Base-by-base conservation (phyloP, 73 alveolate genomes). In the Blepharisma stoltei region DNA sequence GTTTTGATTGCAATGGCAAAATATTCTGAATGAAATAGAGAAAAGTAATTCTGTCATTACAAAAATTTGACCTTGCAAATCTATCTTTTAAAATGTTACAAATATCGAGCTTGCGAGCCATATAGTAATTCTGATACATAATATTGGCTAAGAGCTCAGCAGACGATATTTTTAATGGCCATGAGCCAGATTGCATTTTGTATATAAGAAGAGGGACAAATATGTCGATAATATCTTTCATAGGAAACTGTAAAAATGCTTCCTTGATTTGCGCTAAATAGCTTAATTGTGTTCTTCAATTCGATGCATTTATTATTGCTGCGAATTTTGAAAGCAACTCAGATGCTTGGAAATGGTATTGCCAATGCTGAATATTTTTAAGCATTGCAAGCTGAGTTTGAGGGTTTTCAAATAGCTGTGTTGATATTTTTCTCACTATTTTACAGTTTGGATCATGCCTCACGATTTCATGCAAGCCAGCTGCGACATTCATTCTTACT, bases 41-140 rank as follows among this genome's bases (percentile, higher is more conserved):
- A 25, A 60, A 60, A n/a, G 5, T n/a, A 14, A 60, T 5, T 9
- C 73, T n/a, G 73, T 60, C 73, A 25, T 60, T 14, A 4, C 48
- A 60, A 60, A 14, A 60, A 60, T n/a, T 8, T 20, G 73, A 60
- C 73, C 45, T 60, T 20, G 73, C 73, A 8, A 60, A 25, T 25
- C 23, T 60, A 1, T 60, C 73, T 60, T 60, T 60, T 8, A 60
- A n/a, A 9, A 60, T 60, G 5, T 60, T 60, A 5, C 73, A 60
- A 60, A 60, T 60, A 25, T 60, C 73, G 3, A 60, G 73, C 23
- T 60, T 60, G 14, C 73, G 38, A 2, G 49, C 11, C 11, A 60
- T 60, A 25, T 60, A 60, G 23, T 14, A 60, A 14, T 8, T 60
- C 38, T 60, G 38, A n/a, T 14, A 14, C 18, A 60, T 1, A 14